Base-by-base conservation (phyloP, 805 yeast genomes). In the Clavispora santaluciae region DNA sequence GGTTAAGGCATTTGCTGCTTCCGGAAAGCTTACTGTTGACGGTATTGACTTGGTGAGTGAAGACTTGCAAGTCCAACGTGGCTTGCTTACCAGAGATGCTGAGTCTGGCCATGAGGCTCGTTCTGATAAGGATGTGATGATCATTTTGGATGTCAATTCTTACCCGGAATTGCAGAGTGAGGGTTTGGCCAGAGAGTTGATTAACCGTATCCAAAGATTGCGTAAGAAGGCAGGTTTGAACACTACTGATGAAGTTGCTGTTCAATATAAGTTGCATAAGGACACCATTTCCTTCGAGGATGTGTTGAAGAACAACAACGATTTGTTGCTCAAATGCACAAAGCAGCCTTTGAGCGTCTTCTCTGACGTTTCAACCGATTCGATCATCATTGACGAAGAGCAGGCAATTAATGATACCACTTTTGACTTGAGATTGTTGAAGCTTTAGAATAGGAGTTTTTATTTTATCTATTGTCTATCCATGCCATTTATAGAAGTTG, bases 161-260 rank as follows among this genome's bases (percentile, higher is more conserved):
- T 84, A 93, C 60, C 87, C 88, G 31, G 96, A 90, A 54, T 75
- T 91, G 64, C 83, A 83, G 69, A 81, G 86, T 36, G 98, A 93
- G 72, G 98, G 98, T 64, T 74, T 86, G 55, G 96, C 96, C 6
- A 87, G 99, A 73, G 98, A 93, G 67, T 76, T 93, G 60, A 79
- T 93, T 59, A 93, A 93, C 78, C 89, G 99, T 69, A 88, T 93
- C 53, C 99, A 93, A 76, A 84, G 96, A 66, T 79, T 90, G 61
- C 85, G 99, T 70, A 93, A 93, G 83, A 89, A 90, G 77, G 89
- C 86, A 49, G 95, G 96, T 24, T 75, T 93, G 59, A 86, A 86
- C 60, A 90, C 95, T 47, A 91, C 97, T 34, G 99, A 93, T 61
- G 99, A 93, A 54, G 95, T 93, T 38, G 64, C 78, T 49, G 96